phyloP scores from a whole-genome alignment of 768 basidiomycete genomes.

The Rhizopogon salebrosus region DNA sequence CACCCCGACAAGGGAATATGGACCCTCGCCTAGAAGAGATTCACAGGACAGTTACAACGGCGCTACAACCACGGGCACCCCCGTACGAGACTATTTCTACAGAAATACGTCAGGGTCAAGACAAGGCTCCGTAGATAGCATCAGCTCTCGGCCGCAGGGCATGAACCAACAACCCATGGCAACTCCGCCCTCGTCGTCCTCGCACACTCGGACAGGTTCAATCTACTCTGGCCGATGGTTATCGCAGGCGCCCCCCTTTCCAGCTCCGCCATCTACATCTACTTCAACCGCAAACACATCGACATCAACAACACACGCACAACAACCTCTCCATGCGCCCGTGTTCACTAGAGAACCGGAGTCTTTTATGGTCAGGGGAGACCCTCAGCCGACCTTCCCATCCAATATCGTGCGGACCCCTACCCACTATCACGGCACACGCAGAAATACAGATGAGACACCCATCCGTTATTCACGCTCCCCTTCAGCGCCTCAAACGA shows the following conservation, averaged over 20 bases:
- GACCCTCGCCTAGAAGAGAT: conserved; percentile 13
- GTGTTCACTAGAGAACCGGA: conserved; percentile 28
- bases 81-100: conserved; percentile 22
- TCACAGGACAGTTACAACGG: conserved; percentile 15
- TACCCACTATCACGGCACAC: conserved; percentile 41
- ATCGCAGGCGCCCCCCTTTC: conserved; percentile 22
- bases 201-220: background rate
- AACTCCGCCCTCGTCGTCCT: background rate
- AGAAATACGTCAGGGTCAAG: background rate
- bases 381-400: conserved; percentile 66
- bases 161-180: background rate
- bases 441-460: conserved; percentile 22
- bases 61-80: conserved; percentile 6
- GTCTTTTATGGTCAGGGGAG: conserved; percentile 44
- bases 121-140: conserved; percentile 6
- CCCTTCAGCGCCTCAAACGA: conserved; percentile 16
- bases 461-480: conserved; percentile 12
- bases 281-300: background rate
- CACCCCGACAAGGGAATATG: conserved; percentile 24
- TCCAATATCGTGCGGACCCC: conserved; percentile 67
- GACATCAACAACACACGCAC: conserved; percentile 9
- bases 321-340: conserved; percentile 4
- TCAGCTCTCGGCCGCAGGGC: background rate
- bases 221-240: conserved; percentile 23
- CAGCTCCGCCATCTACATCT: conserved; percentile 17